Percentiles rank a stretch among this genome's conserved stretches.
Conservation (phyloP, 306 rosid species). For the Trifolium dubium region DNA sequence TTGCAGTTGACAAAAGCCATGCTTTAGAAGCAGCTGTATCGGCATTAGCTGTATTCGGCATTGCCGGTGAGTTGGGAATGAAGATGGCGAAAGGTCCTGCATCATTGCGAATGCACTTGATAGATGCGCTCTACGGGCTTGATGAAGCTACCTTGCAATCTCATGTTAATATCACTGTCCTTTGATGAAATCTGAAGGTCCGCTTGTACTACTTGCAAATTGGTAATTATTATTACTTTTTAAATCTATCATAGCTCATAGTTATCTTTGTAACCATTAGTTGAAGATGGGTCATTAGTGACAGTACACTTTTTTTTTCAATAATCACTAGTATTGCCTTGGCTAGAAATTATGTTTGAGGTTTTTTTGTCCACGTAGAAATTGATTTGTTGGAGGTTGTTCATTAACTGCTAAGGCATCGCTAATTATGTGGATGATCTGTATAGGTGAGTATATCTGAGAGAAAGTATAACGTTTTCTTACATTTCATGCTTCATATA, state of each 20-base stretch:
- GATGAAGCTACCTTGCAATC: conserved; percentile 71
- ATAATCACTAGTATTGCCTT: background rate
- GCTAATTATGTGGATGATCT: conserved; percentile 1
- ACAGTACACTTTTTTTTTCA: background rate
- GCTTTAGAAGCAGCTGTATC: conserved; percentile 72
- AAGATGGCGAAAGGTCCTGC: conserved; percentile 84
- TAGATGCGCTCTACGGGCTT: conserved; percentile 80
- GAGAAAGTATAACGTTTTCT: conserved; percentile 9
- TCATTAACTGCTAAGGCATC: conserved; percentile 8
- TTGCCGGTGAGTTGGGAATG: conserved; percentile 86
- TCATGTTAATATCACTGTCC: conserved; percentile 62
- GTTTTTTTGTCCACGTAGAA: background rate
- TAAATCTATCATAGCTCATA: background rate
- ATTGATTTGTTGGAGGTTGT: conserved; percentile 3
- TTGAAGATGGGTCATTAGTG: conserved; percentile 28
- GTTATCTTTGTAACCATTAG: background rate
- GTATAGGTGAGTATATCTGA: conserved; percentile 9
- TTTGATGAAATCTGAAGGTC: conserved; percentile 44
- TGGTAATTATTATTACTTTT: conserved; percentile 23
- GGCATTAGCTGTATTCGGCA: conserved; percentile 73
- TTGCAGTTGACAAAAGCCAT: conserved; percentile 70
- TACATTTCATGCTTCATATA: conserved; percentile 28
- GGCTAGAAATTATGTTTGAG: background rate
- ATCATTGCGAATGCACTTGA: conserved; percentile 76
- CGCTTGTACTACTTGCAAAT: conserved; percentile 31